Conservation (phyloP, 352 stramenopile species). For the Pythium scleroteichum region DNA sequence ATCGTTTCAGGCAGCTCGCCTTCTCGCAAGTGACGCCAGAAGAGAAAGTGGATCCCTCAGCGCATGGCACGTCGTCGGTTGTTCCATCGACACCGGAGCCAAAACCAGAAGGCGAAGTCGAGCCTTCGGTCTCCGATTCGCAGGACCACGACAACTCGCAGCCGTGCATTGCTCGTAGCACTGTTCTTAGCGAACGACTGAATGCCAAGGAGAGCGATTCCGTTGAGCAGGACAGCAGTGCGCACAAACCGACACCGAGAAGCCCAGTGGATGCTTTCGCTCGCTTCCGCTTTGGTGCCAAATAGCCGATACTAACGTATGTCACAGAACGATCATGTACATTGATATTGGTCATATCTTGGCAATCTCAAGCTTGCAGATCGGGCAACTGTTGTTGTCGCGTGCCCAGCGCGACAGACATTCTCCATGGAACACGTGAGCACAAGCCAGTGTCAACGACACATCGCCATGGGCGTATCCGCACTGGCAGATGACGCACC, state of each 20-base stretch:
- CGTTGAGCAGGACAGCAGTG: not conserved
- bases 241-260: not conserved
- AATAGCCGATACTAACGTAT: conserved; percentile 1
- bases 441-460: conserved; percentile 64
- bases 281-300: conserved; percentile 13
- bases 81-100: not conserved
- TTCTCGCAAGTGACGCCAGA: conserved; percentile 1
- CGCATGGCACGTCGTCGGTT: not conserved
- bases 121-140: not conserved
- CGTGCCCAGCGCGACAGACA: conserved; percentile 65
- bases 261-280: conserved; percentile 13
- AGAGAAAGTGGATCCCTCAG: not conserved
- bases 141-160: not conserved
- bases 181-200: not conserved
- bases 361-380: conserved; percentile 46
- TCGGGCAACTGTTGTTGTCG: conserved; percentile 74
- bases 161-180: not conserved
- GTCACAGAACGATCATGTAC: not conserved
- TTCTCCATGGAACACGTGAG: conserved; percentile 71
- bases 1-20: conserved; percentile 21
- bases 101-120: conserved; percentile 2
- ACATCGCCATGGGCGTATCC: conserved; percentile 49
- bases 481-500: conserved; percentile 73
- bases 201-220: not conserved
- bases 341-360: not conserved